Evolutionary conservation across 108 stramenopile species (phyloP), one percentile per base, ranked within the genome.

Genomic region (Nannochloropsis salina): DNA sequence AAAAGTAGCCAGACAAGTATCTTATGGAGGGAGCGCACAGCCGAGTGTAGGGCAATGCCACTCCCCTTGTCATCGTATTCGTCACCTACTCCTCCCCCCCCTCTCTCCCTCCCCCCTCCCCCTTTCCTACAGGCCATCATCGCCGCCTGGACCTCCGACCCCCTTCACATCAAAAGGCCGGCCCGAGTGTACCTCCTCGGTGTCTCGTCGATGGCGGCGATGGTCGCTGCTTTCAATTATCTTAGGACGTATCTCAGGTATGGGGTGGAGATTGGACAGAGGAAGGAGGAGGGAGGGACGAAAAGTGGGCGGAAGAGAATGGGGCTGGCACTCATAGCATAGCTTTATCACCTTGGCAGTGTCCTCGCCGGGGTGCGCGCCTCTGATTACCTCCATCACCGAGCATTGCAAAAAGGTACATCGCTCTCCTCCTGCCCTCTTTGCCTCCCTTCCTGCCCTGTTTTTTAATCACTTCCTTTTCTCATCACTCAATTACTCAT

Each of bases 121-220:
- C 47, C 47, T 40, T 22, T 41, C 8, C 9, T 42, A 9, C 84
- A 89, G 31, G 84, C 74, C 42, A 51, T 90, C 83, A 88, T 90
- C 81, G 83, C 86, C 43, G 83, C 87, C 85, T 90, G 88, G 88
- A 84, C 88, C 21, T 86, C 88, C 8, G 90, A 90, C 79, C 88
- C 86, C 18, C 22, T 15, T 41, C 89, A 90, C 74, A 42, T 20
- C 20, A 43, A 83, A 20, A 44, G 45, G 18, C 42, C 86, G 11
- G 83, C 89, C 86, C 43, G 21, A 9, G 44, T 87, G 86, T 90
- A 90, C 44, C 85, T 89, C 6, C 42, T 15, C 11, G 90, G 90
- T n/a, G 90, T 90, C 10, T 80, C 88, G 74, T 42, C 42, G 1
- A 87, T 88, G 10, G 90, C 90, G 43, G 83, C 41, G 41, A 42